Evolutionary conservation across 495 filamentous ascomycete genomes (phyloP), one percentile per base, ranked within the genome.

Genomic region (Talaromyces adpressus): DNA sequence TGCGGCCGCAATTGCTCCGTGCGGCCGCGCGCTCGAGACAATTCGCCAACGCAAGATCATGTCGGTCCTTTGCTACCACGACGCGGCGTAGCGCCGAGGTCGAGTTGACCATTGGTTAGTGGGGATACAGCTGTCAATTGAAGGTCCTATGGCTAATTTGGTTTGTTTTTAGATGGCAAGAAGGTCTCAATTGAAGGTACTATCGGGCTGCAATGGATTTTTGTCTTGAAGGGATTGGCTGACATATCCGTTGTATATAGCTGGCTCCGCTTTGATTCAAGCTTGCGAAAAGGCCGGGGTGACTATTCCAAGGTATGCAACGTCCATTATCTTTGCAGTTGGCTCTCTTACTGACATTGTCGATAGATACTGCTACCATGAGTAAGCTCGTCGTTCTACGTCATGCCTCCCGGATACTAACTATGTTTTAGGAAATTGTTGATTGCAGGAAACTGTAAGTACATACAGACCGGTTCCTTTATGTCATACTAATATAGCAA

Each of bases 251-350:
- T 45, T 64, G 9, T 57, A 62, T 36, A 61, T 63, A 81, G 79
- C 79, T 67, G 94, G 94, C 59, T 93, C 94, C 59, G 94, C 94
- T 66, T 84, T 98, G 68, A 98, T 98, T 73, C 94, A 98, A 81
- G 94, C 94, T 67, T 98, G 94, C 81, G 94, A 98, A 79, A 96
- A 98, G 79, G 94, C 94, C 63, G 94, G 94, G 66, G 85, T 81
- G 61, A 91, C 88, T n/a, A 84, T 97, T 68, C 92, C 92, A 64
- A 92, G 90, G 89, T 90, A 77, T 64, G 79, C 67, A 61, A 29
- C 6, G 18, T 54, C 3, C 5, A 32, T n/a, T 34, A 1, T 20
- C 23, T 23, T 9, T 18, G 18, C 27, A 30, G 22, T 62, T 53
- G 41, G 23, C 29, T 9, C 34, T 32, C 53, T 39, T 71, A 64